Percentiles rank a stretch among this genome's conserved stretches.
phyloP scores from a whole-genome alignment of 2,329 filamentous ascomycete genomes.

The Microsporum audouinii region DNA sequence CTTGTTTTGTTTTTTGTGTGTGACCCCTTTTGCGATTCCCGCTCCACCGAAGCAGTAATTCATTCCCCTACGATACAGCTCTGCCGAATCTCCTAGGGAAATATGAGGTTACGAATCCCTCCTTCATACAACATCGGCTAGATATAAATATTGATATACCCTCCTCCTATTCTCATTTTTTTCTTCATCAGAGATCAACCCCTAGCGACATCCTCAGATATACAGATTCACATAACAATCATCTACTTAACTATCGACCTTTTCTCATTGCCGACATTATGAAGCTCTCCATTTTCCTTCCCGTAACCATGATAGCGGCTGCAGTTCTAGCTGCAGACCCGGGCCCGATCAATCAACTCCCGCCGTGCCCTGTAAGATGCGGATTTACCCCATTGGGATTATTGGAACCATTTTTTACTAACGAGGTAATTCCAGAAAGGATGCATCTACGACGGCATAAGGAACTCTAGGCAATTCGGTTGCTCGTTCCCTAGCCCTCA shows the following conservation, averaged over 20 bases:
- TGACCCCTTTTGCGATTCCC: neutral
- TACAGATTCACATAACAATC: neutral
- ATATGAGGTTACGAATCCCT: neutral
- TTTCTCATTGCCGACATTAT: neutral
- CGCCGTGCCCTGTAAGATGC: neutral
- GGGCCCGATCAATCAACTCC: conserved; percentile 6
- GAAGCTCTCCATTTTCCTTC: neutral
- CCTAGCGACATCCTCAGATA: too few species aligned
- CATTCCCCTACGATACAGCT: neutral
- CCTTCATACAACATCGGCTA: neutral
- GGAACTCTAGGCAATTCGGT: conserved; percentile 6
- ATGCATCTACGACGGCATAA: conserved; percentile 8
- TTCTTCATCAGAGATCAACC: neutral
- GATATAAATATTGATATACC: neutral
- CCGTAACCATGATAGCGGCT: neutral
- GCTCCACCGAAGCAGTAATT: neutral
- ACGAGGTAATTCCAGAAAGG: conserved; percentile 4
- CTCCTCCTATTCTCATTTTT: neutral
- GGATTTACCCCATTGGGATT: neutral
- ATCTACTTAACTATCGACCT: neutral
- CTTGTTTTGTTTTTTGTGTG: neutral
- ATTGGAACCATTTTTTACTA: neutral
- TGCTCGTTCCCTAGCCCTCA: conserved; percentile 3
- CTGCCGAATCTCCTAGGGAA: neutral
- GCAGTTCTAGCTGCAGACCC: conserved; percentile 2